Evolutionary conservation across 306 rosid genomes (phyloP), one percentile per base, ranked within the genome.

Genomic region (Luffa aegyptiaca): DNA sequence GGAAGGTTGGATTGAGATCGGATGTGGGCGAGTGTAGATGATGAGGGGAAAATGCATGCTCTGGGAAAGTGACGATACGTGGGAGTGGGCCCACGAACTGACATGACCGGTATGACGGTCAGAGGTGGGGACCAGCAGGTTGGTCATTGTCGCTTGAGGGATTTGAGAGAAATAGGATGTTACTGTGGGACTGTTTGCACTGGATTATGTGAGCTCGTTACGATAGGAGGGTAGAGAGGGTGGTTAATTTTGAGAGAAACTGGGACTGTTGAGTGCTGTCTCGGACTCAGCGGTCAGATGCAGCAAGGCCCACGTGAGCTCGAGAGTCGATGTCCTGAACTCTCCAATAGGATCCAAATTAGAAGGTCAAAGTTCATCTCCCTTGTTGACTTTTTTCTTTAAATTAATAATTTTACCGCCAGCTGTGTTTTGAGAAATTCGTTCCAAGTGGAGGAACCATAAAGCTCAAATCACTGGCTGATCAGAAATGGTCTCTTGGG

Each of bases 61-160:
- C 63, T 46, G 17, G 45, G 85, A 84, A 62, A 87, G 78, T 8
- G 89, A 88, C 80, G 74, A 86, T 48, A 64, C 58, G 55, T 9
- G 56, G 18, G 8, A 51, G 12, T 21, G 77, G 87, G 76, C 14
- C 87, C 76, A 76, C 26, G 56, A 41, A 35, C 66, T 20, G 71
- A 18, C 66, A 20, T 21, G 36, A 39, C 75, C 71, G 63, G 56
- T 80, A 14, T 44, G 56, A 36, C 11, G 49, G 66, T 81, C 80
- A 46, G 71, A 11, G 3, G 61, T 87, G 87, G 89, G 88, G 49
- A 84, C 92, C 89, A 72, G 62, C 10, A 10, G 31, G 31, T 37
- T 71, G 80, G 88, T 83, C 69, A 41, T 3, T 75, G 75, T 82
- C 61, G 65, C 11, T 78, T 39, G 69, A 18, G 11, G 17, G 75